Percentiles rank a stretch among this genome's conserved stretches.
Evolutionary conservation across 2,329 filamentous ascomycete genomes (phyloP).

Genomic region (Penicillium sclerotiorum): DNA sequence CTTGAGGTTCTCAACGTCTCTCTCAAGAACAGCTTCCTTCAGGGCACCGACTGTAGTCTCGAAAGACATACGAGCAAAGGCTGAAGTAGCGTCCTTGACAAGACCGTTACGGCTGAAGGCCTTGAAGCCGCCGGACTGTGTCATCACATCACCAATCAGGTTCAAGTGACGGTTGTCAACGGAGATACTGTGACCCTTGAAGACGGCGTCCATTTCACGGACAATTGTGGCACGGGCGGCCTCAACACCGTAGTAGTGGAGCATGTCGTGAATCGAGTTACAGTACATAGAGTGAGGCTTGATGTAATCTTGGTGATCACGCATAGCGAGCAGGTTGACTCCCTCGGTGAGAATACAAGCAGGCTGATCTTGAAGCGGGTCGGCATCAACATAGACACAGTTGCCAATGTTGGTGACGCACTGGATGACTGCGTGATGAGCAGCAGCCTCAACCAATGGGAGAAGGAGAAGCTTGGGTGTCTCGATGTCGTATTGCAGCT

Average conservation of each 20-base stretch:
- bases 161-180: slow-evolving; percentile 93
- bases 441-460: slow-evolving; percentile 80
- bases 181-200: slow-evolving; percentile 85
- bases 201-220: slow-evolving; percentile 80
- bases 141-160: slow-evolving; percentile 97
- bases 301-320: slow-evolving; percentile 80
- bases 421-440: slow-evolving; percentile 79
- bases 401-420: slow-evolving; percentile 76
- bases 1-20: slow-evolving; percentile 84
- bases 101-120: slow-evolving; percentile 92
- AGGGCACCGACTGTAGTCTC: slow-evolving; percentile 95
- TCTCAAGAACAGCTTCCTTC: slow-evolving; percentile 86
- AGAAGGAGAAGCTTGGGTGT: slow-evolving; percentile 93
- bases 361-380: slow-evolving; percentile 54
- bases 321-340: slow-evolving; percentile 88
- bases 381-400: slow-evolving; percentile 69
- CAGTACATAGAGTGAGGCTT: slow-evolving; percentile 84
- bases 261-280: slow-evolving; percentile 87
- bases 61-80: slow-evolving; percentile 99
- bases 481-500: slow-evolving; percentile 76
- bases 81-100: slow-evolving; percentile 74
- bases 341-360: slow-evolving; percentile 73
- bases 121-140: slow-evolving; percentile 83
- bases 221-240: slow-evolving; percentile 87
- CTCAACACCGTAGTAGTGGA: slow-evolving; percentile 87